Base-by-base conservation (phyloP, 108 stramenopile species). In the Pseudonitzschia multiseries region DNA sequence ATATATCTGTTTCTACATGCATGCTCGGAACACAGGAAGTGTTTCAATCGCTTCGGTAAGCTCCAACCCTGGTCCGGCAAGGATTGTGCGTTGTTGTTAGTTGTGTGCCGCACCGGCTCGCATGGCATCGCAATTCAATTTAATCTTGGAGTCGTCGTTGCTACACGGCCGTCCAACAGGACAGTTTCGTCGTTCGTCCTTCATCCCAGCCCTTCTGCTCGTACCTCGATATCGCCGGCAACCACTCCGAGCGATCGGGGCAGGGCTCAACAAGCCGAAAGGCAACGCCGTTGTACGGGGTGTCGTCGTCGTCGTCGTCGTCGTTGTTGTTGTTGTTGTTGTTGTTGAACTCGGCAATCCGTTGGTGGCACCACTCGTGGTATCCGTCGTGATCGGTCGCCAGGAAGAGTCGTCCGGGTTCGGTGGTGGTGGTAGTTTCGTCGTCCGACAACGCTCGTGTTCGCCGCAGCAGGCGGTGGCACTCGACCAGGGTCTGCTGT, bases 361-460 rank as follows among this genome's bases (percentile, higher is more conserved):
- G 69, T n/a, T 74, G 29, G 14, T 76, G 73, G 20, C 77, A 59
- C 91, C 88, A 92, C 9, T 76, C 53, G 70, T 71, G 48, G 57
- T 82, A 87, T n/a, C 76, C 79, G 18, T 77, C 78, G 52, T 84
- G 85, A 66, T 92, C 91, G 14, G 91, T 92, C 18, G 91, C 91
- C 57, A 92, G 50, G 70, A 78, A 92, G 0, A 89, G 81, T 26
- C 70, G 20, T 27, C 91, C 91, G 51, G 29, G 22, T 46, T 36
- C n/a, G n/a, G n/a, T n/a, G 36, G 4, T 67, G 46, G 1, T 29
- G 12, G 3, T 15, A 50, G 18, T 28, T 4, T 28, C 33, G n/a
- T 18, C 31, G 32, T n/a, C n/a, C n/a, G n/a, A n/a, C 21, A 6
- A 32, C 36, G 2, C 50, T 51, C 10, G 4, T 60, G 22, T 21